Evolutionary conservation across 2,329 filamentous ascomycete genomes (phyloP), one percentile per base, ranked within the genome.

Genomic region (Scedosporium apiospermum): DNA sequence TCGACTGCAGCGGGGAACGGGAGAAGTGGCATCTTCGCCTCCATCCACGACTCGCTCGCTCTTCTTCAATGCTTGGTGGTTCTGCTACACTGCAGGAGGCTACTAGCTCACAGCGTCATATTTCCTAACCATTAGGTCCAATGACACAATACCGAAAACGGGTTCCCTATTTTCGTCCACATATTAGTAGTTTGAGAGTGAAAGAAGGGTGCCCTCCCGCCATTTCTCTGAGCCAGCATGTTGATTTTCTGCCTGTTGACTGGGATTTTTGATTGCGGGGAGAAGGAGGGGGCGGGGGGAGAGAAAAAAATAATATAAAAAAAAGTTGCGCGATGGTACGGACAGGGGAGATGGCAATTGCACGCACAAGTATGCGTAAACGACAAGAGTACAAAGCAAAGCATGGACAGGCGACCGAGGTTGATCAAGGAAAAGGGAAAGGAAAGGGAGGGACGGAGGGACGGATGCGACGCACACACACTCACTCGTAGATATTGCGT

Each of bases 261-360:
- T 7, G 23, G 16, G 6, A 4, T 46, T 44, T 60, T 14, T 16
- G 21, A 26, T 27, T 42, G 27, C 51, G 58, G 26, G 44, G 34
- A 27, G 46, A 26, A 65, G 64, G 63, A 64, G 62, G 63, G 65
- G 62, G 58, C 63, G 66, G 65, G 65, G 64, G 65, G 63, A 66
- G 67, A 64, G 65, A 66, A 69, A 65, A 68, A 66, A 67, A 66
- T 66, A 59, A 55, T 23, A 58, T 23, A 58, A 63, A 60, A 67
- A 65, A 67, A 68, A 66, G 59, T 69, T 66, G 66, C 68, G 67
- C 64, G 66, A 66, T 58, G 57, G 62, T 65, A 67, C 66, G 63
- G 64, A 66, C 23, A 66, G 64, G 65, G 69, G 41, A 46, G 62
- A 58, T 58, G 60, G 21, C 23, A 53, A 53, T 53, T 53, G 49